Base-by-base conservation (phyloP, 805 yeast species). In the Kodamaea leandrae region DNA sequence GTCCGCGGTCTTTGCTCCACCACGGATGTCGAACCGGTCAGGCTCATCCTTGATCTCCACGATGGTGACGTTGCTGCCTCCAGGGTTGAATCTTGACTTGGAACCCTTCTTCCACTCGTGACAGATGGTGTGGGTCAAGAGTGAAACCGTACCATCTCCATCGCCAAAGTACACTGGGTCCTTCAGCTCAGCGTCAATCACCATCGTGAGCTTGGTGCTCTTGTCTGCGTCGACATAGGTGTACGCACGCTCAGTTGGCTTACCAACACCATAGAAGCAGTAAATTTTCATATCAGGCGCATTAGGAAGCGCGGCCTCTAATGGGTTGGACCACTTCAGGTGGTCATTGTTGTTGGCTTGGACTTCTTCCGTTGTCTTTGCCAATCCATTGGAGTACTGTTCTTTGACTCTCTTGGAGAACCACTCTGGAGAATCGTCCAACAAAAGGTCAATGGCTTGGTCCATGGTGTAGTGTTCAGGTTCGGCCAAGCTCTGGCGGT, bases 1-100 rank as follows among this genome's bases (percentile, higher is more conserved):
- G 54, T 93, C 99, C 1, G 98, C 97, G 1, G 97, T 91, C 58
- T 85, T 86, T 8, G 96, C 95, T 10, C 99, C 99, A 18, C 99
- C 99, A 49, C 99, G 76, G 24, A 93, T 86, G 65, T 93, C 99
- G 54, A 86, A 89, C 50, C 86, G 68, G 55, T 87, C 96, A 0
- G 99, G 99, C 57, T 90, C 95, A 55, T 93, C 96, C 53, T 78
- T 76, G 68, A 93, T 83, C 64, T 93, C 99, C 10, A 91, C 96
- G 36, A 89, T 73, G 16, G 78, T 90, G 15, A 91, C 95, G 14
- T 70, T 54, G 2, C 78, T 63, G 6, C 75, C 72, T 1, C 86
- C 95, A 2, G 99, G 99, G 58, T 93, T 93, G 62, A 73, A 86
- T 51, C 78, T 70, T 42, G 82, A 77, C 21, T 77, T 71, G 16